Conservation (phyloP, 345 rosid species). For the Eucalyptus erythrocorys region DNA sequence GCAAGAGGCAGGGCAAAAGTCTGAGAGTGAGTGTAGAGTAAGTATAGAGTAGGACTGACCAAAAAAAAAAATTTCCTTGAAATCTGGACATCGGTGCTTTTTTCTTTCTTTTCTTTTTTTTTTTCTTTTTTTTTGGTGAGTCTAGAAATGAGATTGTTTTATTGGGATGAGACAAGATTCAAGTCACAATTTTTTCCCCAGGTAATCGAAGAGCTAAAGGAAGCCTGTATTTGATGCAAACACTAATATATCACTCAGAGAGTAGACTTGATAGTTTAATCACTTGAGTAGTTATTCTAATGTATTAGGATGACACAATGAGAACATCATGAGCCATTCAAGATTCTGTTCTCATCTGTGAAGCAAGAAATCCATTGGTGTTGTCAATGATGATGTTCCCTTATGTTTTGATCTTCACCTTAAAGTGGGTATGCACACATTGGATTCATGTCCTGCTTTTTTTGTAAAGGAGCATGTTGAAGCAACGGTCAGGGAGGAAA, state of each 20-base stretch:
- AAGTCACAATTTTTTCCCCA: not conserved
- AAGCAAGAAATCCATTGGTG: not conserved
- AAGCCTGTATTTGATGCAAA: not conserved
- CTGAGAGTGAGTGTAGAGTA: no score
- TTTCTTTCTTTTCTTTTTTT: rapidly evolving
- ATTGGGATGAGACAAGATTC: not conserved
- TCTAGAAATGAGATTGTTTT: not conserved
- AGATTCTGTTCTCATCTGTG: not conserved
- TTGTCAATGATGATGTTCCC: not conserved
- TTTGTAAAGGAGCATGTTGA: conserved; percentile 32
- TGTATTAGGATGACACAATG: not conserved
- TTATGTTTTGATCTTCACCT: not conserved
- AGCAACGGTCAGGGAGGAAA: conserved; percentile 33
- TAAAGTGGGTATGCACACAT: not conserved
- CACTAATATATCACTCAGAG: not conserved
- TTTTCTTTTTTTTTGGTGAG: not conserved
- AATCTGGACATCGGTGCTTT: not conserved
- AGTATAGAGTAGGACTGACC: no score
- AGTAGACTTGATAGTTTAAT: not conserved
- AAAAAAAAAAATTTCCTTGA: no score
- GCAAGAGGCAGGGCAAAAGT: no score
- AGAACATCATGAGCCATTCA: not conserved
- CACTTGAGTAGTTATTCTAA: not conserved
- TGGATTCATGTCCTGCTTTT: not conserved
- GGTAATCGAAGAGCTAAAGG: not conserved